Percentiles rank a stretch among this genome's conserved stretches.
Evolutionary conservation across 805 yeast species (phyloP).

Genomic region (Jamesozyma piceae): DNA sequence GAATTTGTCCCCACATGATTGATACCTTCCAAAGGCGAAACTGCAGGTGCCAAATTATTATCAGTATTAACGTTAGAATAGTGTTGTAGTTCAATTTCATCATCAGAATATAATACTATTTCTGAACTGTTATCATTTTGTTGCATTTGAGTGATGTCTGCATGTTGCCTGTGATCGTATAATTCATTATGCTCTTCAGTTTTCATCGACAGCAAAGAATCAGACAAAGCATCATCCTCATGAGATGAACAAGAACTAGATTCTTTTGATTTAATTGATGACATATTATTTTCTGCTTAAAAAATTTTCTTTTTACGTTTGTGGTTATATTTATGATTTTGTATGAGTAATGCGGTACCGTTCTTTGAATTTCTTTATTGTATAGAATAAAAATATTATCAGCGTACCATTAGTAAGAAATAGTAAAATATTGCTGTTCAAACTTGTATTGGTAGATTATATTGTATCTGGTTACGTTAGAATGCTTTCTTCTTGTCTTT

Average conservation of each 20-base stretch:
- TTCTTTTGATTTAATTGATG: conserved; percentile 5
- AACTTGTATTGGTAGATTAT: not conserved
- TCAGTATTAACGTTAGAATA: conserved; percentile 1
- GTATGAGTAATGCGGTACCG: not conserved
- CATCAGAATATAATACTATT: not conserved
- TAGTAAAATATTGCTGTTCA: not conserved
- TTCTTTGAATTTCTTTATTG: not conserved
- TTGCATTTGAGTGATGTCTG: conserved; percentile 34
- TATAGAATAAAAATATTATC: not conserved
- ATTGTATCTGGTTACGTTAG: no score
- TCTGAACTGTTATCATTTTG: conserved; percentile 7
- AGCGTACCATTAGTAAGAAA: not conserved
- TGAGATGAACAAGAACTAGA: not conserved
- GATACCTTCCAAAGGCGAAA: not conserved
- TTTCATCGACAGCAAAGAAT: conserved; percentile 31
- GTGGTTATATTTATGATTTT: no score
- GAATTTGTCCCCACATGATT: not conserved
- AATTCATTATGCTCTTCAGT: conserved; percentile 33
- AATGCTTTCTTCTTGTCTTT: no score
- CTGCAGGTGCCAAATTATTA: not conserved
- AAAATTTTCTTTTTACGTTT: no score
- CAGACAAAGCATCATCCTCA: conserved; percentile 11
- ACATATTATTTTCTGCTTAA: not conserved
- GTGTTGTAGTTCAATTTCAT: not conserved
- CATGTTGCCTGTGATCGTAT: conserved; percentile 42